These are phyloP conservation scores for Plasmodium billcollinsi DNA, from an alignment of 169 alveolate genomes.

Conservation along the genomic window DNA sequence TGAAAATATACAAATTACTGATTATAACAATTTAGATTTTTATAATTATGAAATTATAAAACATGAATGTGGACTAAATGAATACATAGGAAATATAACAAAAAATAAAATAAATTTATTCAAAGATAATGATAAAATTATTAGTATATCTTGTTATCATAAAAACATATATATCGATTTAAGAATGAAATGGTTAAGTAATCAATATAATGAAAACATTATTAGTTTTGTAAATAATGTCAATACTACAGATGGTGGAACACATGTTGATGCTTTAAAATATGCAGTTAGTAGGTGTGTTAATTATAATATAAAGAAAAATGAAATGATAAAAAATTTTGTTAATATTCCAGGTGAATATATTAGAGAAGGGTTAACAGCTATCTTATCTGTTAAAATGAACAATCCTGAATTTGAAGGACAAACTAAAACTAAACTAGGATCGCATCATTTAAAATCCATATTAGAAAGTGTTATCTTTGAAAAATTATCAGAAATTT, in stretches of 20 bases:
- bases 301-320: conserved; percentile 20
- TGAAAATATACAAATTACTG: background rate
- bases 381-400: conserved; percentile 85
- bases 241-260: conserved; percentile 87
- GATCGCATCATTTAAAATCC: conserved; percentile 81
- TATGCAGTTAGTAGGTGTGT: conserved; percentile 82
- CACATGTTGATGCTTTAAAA: conserved; percentile 88
- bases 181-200: conserved; percentile 79
- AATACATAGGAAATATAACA: conserved; percentile 56
- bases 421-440: conserved; percentile 89
- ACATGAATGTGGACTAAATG: conserved; percentile 71
- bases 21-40: conserved; percentile 16
- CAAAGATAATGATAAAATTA: conserved; percentile 51
- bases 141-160: conserved; percentile 54
- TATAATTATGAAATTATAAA: conserved; percentile 66
- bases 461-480: conserved; percentile 82
- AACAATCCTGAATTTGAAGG: conserved; percentile 90
- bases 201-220: conserved; percentile 80
- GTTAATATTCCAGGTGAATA: conserved; percentile 86
- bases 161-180: conserved; percentile 68
- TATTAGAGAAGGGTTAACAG: conserved; percentile 87
- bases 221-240: conserved; percentile 87
- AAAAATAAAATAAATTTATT: conserved; percentile 47
- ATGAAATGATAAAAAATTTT: conserved; percentile 62
- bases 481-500: conserved; percentile 81